Evolutionary conservation across 108 stramenopile genomes (phyloP), one percentile per base, ranked within the genome.

Genomic region (Discostella pseudostelligera): DNA sequence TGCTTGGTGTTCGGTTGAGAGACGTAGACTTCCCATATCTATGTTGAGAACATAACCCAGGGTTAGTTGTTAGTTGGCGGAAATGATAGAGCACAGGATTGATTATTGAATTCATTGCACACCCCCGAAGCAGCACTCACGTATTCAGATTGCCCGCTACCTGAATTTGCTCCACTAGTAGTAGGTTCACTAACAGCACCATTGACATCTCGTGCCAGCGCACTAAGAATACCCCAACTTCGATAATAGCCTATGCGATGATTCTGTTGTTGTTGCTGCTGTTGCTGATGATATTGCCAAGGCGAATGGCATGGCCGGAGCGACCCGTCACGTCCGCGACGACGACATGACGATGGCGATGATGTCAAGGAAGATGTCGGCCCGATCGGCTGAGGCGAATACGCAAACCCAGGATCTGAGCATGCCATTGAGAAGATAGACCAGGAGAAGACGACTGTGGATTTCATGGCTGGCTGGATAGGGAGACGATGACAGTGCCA

Each of bases 1-100:
- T 79, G 83, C 43, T 74, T 49, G 47, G 74, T 86, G 44, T 26
- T 47, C 32, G 87, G 79, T 59, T 87, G 80, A 70, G 85, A 87
- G 5, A 93, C 88, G 35, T 87, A 93, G 0, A 93, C 85, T 46
- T 83, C 66, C 91, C 91, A 93, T 9, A 35, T 57, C 70, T 71
- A 45, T 24, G 49, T 25, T 22, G 24, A 50, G 10, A 25, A 20
- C 19, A 25, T 49, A 5, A 49, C 10, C 25, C 11, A 21, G 12
- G 49, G 1, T 17, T 16, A 20, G 14, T 3, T 19, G 47, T 16
- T 7, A 7, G 47, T 8, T 19, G 47, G 47, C 8, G 49, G 49
- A 21, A 24, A 47, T 16, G 16, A 8, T 7, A 47, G 16, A 21
- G 16, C 46, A 17, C 16, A 6, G n/a, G n/a, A n/a, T n/a, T n/a